Evolutionary conservation across 192 early-diverging fungal species (phyloP), one percentile per base, ranked within the genome.

Genomic region (Rhizoclosmatium globosum): DNA sequence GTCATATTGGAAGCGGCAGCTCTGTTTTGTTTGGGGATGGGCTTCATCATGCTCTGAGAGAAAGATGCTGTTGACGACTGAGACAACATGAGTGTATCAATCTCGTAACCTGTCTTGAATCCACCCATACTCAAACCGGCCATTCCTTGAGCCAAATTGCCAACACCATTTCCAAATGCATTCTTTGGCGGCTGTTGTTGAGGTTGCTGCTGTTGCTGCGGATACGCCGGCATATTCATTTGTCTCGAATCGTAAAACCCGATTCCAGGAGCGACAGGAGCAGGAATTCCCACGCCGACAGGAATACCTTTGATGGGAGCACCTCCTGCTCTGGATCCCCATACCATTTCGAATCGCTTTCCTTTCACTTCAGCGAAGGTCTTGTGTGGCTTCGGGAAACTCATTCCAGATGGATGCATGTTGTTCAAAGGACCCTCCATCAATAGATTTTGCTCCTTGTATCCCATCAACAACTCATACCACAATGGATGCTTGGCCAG

Each of bases 401-500:
- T 94, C n/a, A 96, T 95, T 82, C 94, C 93, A 70, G 93, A 94
- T 56, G 89, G 87, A 70, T 96, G 95, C 31, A 99, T 85, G 70
- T 95, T 95, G 81, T 88, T 92, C 60, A 99, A 82, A 56, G 93
- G 92, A 13, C 98, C 98, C 80, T 99, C 98, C 2, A 99, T 96
- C 50, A 99, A 84, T 65, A 94, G 94, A 21, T 92, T 88, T 57
- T 92, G 87, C 77, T 93, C 94, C 83, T 98, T 98, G 90, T 93
- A 99, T 64, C 94, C 92, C 62, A 94, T 95, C 41, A 99, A 83
- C 50, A 99, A 86, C 85, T 99, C 95, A 80, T 99, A 95, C 98
- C 98, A 99, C 19, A 99, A 83, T 46, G 94, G 92, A 81, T 99
- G 93, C 80, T 94, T 94, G 74, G 94, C 94, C 6, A 99, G 85